Base-by-base conservation (phyloP, 2,329 filamentous ascomycete genomes). In the Colletotrichum magnum region DNA sequence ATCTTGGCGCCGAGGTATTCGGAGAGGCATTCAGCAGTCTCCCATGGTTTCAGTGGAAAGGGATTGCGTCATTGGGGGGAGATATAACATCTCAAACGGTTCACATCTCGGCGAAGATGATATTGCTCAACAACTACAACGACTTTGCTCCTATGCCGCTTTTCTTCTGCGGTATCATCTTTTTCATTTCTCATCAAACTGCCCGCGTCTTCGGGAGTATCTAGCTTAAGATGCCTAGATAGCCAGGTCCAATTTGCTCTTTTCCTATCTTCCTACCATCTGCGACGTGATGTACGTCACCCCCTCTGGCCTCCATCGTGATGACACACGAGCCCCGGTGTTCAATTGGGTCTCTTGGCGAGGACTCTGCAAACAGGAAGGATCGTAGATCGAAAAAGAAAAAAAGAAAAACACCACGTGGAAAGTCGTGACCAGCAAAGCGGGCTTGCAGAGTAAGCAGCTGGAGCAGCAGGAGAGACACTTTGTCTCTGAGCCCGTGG, bases 381-480 rank as follows among this genome's bases (percentile, higher is more conserved):
- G 32, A 36, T 36, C 32, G 32, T 36, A 36, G 32, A 36, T 36
- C n/a, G 28, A 48, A 3, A 24, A 24, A 48, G 6, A 24, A 24
- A 24, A 24, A 24, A 24, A 24, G 21, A 24, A 24, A 24, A 24
- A 24, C 21, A 24, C n/a, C 57, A 59, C 57, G 45, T 59, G 57
- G 57, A 6, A 6, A 36, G 6, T 26, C 12, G 36, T 36, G 32
- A 3, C 32, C 32, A 36, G 32, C 32, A 10, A 15, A 36, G 51
- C 2, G 24, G 15, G 43, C 13, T 51, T 39, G 36, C 43, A 24
- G 48, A 21, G 13, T 13, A n/a, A 18, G 7, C n/a, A 51, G 58
- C 51, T 57, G 32, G 32, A 58, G 59, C 10, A 36, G 21, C 13
- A 56, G 24, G 24, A 21, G 52, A 64, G 59, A 64, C 52, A 57